phyloP scores from a whole-genome alignment of 179 eudicot genomes.

The Vitellaria paradoxa region DNA sequence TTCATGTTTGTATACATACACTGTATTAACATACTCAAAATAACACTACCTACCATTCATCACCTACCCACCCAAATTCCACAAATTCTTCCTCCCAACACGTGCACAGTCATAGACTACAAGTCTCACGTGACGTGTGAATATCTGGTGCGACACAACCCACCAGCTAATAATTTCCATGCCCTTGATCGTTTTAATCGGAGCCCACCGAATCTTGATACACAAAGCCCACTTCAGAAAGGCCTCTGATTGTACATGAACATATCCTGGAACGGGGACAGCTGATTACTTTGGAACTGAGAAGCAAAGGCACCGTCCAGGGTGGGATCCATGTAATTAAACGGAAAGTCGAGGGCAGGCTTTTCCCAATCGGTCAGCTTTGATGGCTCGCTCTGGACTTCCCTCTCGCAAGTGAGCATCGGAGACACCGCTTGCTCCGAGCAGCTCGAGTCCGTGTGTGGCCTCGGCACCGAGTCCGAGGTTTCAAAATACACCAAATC shows the following conservation, averaged over 20 bases:
- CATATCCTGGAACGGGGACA: conserved; percentile 43
- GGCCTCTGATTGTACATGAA: conserved; percentile 44
- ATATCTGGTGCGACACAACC: background rate
- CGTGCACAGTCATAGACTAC: conserved; percentile 24
- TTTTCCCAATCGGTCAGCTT: conserved; percentile 32
- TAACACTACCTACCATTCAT: too few species aligned
- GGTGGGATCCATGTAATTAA: conserved; percentile 33
- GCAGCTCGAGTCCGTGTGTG: conserved; percentile 52
- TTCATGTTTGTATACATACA: background rate
- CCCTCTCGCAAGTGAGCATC: conserved; percentile 46
- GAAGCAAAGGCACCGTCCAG: background rate
- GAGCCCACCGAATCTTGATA: too few species aligned
- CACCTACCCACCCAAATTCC: background rate
- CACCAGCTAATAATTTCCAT: background rate
- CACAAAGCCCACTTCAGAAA: conserved; percentile 6
- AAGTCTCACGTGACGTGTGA: conserved; percentile 24
- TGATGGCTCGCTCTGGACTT: conserved; percentile 49
- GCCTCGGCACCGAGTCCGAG: conserved; percentile 49
- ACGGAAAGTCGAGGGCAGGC: conserved; percentile 34
- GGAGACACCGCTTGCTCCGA: conserved; percentile 64
- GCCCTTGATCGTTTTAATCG: too few species aligned
- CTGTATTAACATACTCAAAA: too few species aligned
- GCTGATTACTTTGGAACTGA: too few species aligned
- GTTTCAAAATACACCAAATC: conserved; percentile 43
- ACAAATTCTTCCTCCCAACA: background rate